Base-by-base conservation (phyloP, 805 yeast genomes). In the Candida ovalis region DNA sequence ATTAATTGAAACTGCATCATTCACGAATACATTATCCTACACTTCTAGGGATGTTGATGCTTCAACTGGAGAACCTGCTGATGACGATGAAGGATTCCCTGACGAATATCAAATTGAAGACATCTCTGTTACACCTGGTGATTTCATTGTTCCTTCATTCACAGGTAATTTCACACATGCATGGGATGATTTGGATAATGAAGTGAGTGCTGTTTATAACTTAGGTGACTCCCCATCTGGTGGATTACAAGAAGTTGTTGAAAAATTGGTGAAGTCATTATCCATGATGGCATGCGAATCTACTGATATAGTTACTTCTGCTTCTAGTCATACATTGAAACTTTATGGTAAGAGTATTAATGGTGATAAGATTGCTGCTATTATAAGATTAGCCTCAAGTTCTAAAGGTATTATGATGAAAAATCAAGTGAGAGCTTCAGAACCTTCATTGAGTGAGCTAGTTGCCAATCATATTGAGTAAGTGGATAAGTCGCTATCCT, bases 91-190 rank as follows among this genome's bases (percentile, higher is more conserved):
- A 55, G 97, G 97, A 17, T 88, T 84, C 76, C 86, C 86, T 55
- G 98, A 94, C 67, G 96, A 91, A 68, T 94, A 92, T 69, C 94
- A 85, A 64, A 80, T 94, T 55, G 97, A 89, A 67, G 86, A 84
- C 49, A 73, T 90, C 60, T 81, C 79, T 49, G 64, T 92, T 47
- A 69, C 70, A 7, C 82, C 94, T 9, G 96, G 96, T 33, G 97
- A 90, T 65, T 92, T 82, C 68, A 75, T 89, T 49, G 69, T 73
- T 46, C 96, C 96, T 45, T 74, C 89, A 22, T 88, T 80, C 64
- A 79, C 84, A 53, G 88, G 94, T 39, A 80, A 83, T 68, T 90
- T 90, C 64, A 79, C 84, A 6, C 73, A 77, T 39, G 71, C 79
- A 35, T 89, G 85, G 74, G 96, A 88, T 59, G 88, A 82, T 67